Evolutionary conservation across 306 rosid species (phyloP), one percentile per base, ranked within the genome.

Genomic region (Dalbergia oliveri): DNA sequence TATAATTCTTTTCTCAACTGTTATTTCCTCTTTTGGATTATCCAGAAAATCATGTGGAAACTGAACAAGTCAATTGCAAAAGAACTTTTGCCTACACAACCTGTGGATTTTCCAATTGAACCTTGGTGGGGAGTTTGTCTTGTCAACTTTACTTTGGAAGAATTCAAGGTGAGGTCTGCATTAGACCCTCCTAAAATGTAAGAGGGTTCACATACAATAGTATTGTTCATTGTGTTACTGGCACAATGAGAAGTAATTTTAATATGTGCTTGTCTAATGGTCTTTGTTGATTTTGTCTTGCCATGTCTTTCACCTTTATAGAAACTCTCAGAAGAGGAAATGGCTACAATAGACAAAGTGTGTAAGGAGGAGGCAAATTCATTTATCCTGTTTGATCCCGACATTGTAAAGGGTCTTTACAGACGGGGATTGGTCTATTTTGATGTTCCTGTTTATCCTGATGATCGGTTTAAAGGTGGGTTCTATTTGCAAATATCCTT

Each of bases 21-120:
- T 83, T 66, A 72, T 79, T 72, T 72, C 39, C 68, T 68, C 73
- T 69, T 84, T 87, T 89, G 90, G 97, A 81, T 83, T 79, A 76
- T 87, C 78, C 94, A 96, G 99, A 96, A 96, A 93, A 93, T 96
- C 77, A 96, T 90, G 99, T 96, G 98, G 99, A 96, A 96, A 87
- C 85, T 96, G 81, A 96, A 96, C 89, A 96, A 96, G 89, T 93
- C 99, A 66, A 96, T 96, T 79, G 99, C 99, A 72, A 96, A 90
- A 85, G 99, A 96, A 77, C 88, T 93, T 57, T 82, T 96, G 84
- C 99, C 99, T 21, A 81, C 87, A 35, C 99, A 91, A 61, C 98
- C 98, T 74, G 97, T 91, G 73, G 99, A 96, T 80, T 93, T 96
- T 81, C 85, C 89, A 71, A 90, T 96, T 79, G 99, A 96, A 77